Conservation (phyloP, 345 rosid genomes). For the Zanthoxylum bungeanum region DNA sequence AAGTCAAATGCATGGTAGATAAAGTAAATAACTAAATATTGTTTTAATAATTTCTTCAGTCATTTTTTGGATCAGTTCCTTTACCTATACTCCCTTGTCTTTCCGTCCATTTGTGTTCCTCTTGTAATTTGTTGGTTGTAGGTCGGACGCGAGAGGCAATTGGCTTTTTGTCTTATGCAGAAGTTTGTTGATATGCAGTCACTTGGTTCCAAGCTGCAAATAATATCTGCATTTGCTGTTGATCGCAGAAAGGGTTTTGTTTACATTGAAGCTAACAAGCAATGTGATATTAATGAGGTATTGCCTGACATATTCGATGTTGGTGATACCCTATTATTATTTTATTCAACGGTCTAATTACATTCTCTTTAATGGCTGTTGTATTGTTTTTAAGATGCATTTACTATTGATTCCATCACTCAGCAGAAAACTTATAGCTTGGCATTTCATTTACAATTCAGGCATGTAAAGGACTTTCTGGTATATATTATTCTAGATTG, state of each 20-base stretch:
- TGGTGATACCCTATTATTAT: background rate
- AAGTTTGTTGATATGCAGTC: constrained; percentile 75
- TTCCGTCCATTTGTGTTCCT: background rate
- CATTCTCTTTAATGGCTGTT: too few relatives aligned
- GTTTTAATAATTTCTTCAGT: background rate
- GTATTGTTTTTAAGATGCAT: constrained; percentile 4
- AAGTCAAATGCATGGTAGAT: constrained; percentile 92
- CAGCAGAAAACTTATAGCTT: constrained; percentile 5
- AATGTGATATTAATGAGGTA: constrained; percentile 75
- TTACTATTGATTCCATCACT: constrained; percentile 9
- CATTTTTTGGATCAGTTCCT: background rate
- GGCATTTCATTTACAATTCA: constrained; percentile 23
- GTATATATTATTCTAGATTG: constrained; percentile 65
- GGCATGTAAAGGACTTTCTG: constrained; percentile 75
- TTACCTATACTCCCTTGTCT: background rate
- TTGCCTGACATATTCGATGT: background rate
- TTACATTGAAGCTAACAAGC: constrained; percentile 74
- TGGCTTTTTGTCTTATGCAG: constrained; percentile 89
- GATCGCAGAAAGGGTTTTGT: constrained; percentile 80
- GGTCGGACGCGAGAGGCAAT: constrained; percentile 87
- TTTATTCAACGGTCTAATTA: background rate
- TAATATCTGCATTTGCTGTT: constrained; percentile 66
- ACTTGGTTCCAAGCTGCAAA: constrained; percentile 55
- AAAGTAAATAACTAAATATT: too few relatives aligned
- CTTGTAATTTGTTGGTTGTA: constrained; percentile 32